Evolutionary conservation across 2,329 filamentous ascomycete genomes (phyloP), one percentile per base, ranked within the genome.

Genomic region (Trichoderma citrinoviride): DNA sequence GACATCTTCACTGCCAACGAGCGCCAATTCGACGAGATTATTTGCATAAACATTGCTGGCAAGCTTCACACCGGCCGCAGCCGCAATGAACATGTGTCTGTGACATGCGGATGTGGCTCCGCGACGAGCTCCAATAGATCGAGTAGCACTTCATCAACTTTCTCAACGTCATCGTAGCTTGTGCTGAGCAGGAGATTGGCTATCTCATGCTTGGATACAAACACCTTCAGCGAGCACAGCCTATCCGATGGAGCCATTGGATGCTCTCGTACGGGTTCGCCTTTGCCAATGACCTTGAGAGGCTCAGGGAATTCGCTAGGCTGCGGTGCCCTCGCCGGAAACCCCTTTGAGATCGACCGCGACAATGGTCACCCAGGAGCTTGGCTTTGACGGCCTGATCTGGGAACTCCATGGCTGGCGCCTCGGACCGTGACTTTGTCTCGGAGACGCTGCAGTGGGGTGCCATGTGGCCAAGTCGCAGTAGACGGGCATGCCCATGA

Each of bases 61-160:
- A 97, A 97, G 81, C 85, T 97, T 65, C 93, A 97, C 78, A 97
- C 93, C 2, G 89, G 89, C 47, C 89, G 93, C 58, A 93, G 90
- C 76, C 86, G 93, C 71, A 97, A 97, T 73, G 93, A 97, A 78
- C 93, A 97, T 79, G 96, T 64, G 92, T 89, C 54, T 93, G 90
- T 25, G 93, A 96, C 73, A 94, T 97, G 90, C 88, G 93, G 67
- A 81, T 97, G 76, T 97, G 93, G 92, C 79, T 96, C 6, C 54
- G 54, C 25, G 25, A 93, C 68, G 84, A 90, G 79, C 80, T 97
- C 65, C 83, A 83, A 64, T 81, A 82, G 68, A 86, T 96, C 58
- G 91, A 96, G 37, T 8, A 40, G 37, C 37, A 40, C 37, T 12
- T 40, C 6, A 40, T 40, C 37, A 40, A 40, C 40, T 43, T 43